Evolutionary conservation across 2,329 filamentous ascomycete species (phyloP).

Genomic region (Pestalotiopsis sp.): DNA sequence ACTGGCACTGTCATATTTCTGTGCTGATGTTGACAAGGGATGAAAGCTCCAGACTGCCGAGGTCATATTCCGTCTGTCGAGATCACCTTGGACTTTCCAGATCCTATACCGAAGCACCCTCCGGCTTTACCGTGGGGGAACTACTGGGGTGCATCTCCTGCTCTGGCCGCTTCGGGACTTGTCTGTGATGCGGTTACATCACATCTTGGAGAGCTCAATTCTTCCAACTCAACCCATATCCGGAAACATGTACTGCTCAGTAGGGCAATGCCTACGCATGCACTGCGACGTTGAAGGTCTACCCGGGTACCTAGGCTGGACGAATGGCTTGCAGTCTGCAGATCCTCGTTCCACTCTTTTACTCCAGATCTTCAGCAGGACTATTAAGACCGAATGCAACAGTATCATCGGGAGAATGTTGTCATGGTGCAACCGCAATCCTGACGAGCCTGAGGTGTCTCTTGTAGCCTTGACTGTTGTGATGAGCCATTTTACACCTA

Average conservation of each 20-base stretch:
- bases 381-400: neutral
- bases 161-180: neutral
- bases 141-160: neutral
- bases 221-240: neutral
- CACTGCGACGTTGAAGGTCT: neutral
- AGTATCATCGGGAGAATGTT: neutral
- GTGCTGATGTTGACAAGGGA: neutral
- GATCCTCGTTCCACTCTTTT: neutral
- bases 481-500: neutral
- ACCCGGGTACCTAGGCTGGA: neutral
- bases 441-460: too few species aligned
- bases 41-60: neutral
- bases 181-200: neutral
- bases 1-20: neutral
- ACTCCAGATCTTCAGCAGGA: constrained; percentile 1
- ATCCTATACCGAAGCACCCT: neutral
- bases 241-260: neutral
- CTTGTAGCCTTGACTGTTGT: neutral
- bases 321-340: neutral
- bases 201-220: too few species aligned
- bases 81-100: too few species aligned
- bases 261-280: neutral
- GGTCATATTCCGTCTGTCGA: neutral
- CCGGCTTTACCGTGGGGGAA: neutral
- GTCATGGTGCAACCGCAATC: neutral